Evolutionary conservation across 164 flowering plant genomes (phyloP).

Genomic region (Magnolia officinalis): DNA sequence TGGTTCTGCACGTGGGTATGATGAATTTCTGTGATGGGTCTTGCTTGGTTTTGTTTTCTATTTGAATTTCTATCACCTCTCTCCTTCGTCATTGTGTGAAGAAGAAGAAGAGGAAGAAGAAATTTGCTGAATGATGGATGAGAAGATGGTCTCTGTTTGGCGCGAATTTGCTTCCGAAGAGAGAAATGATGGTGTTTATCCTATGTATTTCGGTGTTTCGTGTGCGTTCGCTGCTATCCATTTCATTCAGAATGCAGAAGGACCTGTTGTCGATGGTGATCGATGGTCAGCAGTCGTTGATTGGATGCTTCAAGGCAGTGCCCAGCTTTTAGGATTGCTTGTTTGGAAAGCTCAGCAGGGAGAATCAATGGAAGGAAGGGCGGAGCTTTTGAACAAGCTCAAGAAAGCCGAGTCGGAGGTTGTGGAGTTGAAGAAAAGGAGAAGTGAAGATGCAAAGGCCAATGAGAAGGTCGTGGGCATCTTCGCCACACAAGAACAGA

Average conservation of each 20-base stretch:
- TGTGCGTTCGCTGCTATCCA: slow-evolving; percentile 71
- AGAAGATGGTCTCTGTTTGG: slow-evolving; percentile 30
- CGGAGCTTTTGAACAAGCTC: slow-evolving; percentile 45
- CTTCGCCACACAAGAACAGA: slow-evolving; percentile 75
- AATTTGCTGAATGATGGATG: slow-evolving; percentile 44
- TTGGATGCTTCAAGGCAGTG: slow-evolving; percentile 69
- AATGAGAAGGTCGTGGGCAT: slow-evolving; percentile 89
- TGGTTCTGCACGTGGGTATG: neutral
- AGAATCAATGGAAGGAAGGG: slow-evolving; percentile 23
- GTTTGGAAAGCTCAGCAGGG: slow-evolving; percentile 61
- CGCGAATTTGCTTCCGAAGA: slow-evolving; percentile 28
- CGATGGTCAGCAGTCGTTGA: slow-evolving; percentile 40
- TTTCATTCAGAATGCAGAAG: slow-evolving; percentile 26
- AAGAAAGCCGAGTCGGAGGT: slow-evolving; percentile 53
- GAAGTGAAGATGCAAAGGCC: slow-evolving; percentile 87
- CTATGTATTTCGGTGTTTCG: slow-evolving; percentile 78
- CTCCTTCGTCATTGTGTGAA: slow-evolving; percentile 1
- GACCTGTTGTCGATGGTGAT: slow-evolving; percentile 29
- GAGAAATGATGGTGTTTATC: slow-evolving; percentile 44
- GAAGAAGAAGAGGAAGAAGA: slow-evolving; percentile 8
- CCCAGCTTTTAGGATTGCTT: slow-evolving; percentile 69
- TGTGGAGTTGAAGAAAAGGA: slow-evolving; percentile 52
- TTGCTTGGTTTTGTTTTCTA: neutral
- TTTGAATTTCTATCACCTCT: slow-evolving; percentile 1
- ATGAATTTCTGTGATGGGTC: slow-evolving; percentile 13